Conservation (phyloP, 495 filamentous ascomycete genomes). For the Echria macrotheca region DNA sequence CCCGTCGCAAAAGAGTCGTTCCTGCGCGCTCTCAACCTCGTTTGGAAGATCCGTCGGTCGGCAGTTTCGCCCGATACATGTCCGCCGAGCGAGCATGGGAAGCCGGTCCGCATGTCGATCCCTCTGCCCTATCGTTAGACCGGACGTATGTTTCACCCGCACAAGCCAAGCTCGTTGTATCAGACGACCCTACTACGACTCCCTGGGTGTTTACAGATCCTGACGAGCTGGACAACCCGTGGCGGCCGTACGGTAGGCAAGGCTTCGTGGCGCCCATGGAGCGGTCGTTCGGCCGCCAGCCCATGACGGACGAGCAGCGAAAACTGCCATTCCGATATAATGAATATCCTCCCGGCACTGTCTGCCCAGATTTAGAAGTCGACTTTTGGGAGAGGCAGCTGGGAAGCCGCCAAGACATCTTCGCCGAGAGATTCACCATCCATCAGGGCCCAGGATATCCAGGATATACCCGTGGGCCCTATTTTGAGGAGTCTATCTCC, state of each 20-base stretch:
- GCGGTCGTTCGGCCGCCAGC: not conserved
- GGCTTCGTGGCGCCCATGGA: not conserved
- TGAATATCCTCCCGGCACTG: not conserved
- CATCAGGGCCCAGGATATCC: not conserved
- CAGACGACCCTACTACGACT: no score
- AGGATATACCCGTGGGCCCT: not conserved
- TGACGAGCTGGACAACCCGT: not conserved
- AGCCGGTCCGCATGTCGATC: no score
- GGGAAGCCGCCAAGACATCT: not conserved
- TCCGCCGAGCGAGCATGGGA: no score
- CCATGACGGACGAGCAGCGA: not conserved
- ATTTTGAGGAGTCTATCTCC: not conserved
- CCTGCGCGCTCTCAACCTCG: no score
- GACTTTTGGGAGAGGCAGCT: conserved; percentile 3
- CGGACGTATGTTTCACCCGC: no score
- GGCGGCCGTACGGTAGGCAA: not conserved
- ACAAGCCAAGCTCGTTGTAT: no score
- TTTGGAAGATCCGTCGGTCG: no score
- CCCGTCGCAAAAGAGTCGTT: no score
- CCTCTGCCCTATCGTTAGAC: no score
- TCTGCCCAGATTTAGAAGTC: not conserved
- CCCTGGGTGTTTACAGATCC: no score
- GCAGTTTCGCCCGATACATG: no score
- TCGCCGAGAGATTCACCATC: not conserved
- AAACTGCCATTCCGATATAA: not conserved